Evolutionary conservation across 176 grass and related monocot species (phyloP), one percentile per base, ranked within the genome.

Genomic region (Lolium multiflorum): DNA sequence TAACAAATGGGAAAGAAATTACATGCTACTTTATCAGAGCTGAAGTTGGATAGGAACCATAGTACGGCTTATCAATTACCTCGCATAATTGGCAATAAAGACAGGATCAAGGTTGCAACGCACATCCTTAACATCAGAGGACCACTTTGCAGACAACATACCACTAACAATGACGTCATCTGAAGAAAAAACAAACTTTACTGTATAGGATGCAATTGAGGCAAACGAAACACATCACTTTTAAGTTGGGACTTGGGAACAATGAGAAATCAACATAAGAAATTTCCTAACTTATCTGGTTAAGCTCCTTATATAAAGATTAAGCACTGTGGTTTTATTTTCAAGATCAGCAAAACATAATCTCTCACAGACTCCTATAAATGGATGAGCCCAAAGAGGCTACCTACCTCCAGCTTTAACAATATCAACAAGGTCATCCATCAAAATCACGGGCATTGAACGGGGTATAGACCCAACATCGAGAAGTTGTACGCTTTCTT

Each of bases 111-210:
- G 96, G 68, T 91, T 92, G 52, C 86, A 98, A 54, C 96, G 93
- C 28, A 98, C 93, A 44, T 92, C 90, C 90, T 98, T 98, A 81
- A 91, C 87, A 91, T 95, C 93, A 57, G 93, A 87, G 69, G 96
- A 98, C 96, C 96, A 98, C 70, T 98, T 98, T 76, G 91, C 96
- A 15, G 96, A 89, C 79, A 98, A 86, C 85, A 89, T 50, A 64
- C 96, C 96, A 5, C 93, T 98, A 90, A 92, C 31, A 62, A 94
- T 94, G 58, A 98, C 79, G 86, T 98, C 96, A 92, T 98, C 96
- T 98, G 75, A 68, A 89, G 63, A 78, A 91, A 64, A 44, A 87
- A 81, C 46, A 82, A 64, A 68, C 50, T 85, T 37, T 4, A 65
- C 8, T 62, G 73, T 65, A 22, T 5, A 48, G 15, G 49, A 16